Percentiles rank a stretch among this genome's conserved stretches.
phyloP scores from a whole-genome alignment of 371 early-diverging fungal genomes.

The Choanephora cucurbitarum region DNA sequence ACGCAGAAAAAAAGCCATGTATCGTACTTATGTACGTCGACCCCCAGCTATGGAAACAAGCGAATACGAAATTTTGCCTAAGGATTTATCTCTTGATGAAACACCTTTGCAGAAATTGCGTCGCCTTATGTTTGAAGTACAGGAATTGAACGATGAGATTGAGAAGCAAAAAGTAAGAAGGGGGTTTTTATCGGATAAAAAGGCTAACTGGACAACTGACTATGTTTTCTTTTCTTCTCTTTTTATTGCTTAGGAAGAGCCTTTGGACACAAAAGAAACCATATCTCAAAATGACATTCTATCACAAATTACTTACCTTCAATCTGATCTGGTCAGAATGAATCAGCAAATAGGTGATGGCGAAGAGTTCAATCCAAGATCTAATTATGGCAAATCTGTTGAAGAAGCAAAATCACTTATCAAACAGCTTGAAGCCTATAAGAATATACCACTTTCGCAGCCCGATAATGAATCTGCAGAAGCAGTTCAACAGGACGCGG shows the following conservation, averaged over 20 bases:
- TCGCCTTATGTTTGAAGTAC: conserved; percentile 80
- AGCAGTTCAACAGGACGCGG: conserved; percentile 14
- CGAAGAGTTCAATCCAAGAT: conserved; percentile 21
- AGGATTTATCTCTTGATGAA: conserved; percentile 62
- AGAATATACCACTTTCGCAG: conserved; percentile 25
- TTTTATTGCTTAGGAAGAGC: conserved; percentile 23
- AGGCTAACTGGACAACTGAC: too few relatives aligned
- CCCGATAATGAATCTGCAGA: conserved; percentile 16
- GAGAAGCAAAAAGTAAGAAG: conserved; percentile 58
- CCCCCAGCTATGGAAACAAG: conserved; percentile 60
- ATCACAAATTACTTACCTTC: conserved; percentile 66
- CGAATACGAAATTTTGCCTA: conserved; percentile 67
- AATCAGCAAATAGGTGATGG: conserved; percentile 42
- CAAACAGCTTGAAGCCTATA: conserved; percentile 67
- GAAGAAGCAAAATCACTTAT: conserved; percentile 65
- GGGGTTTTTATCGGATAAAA: too few relatives aligned
- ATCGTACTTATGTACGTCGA: conserved; percentile 61
- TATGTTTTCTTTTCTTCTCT: too few relatives aligned
- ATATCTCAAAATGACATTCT: conserved; percentile 61
- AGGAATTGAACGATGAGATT: conserved; percentile 75
- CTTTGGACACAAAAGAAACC: conserved; percentile 23
- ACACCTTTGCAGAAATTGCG: conserved; percentile 76
- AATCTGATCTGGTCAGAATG: conserved; percentile 68
- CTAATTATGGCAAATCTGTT: conserved; percentile 35
- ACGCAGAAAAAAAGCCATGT: conserved; percentile 66